Evolutionary conservation across 1,284 basidiomycete species (phyloP), one percentile per base, ranked within the genome.

Genomic region (Sparassis latifolia): DNA sequence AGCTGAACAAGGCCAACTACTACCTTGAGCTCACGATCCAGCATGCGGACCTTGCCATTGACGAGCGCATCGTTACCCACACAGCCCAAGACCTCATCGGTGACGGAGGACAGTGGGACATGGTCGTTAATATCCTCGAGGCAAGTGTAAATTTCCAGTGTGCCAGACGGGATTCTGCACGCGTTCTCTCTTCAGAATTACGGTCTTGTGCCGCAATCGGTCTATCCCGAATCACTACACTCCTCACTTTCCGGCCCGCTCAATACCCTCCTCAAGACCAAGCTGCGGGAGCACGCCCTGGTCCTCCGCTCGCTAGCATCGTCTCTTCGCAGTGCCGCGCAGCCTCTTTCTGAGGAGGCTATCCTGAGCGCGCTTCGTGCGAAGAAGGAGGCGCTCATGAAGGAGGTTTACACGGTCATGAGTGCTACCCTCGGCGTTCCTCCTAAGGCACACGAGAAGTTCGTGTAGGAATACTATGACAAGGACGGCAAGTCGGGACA

Each of bases 71-170:
- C 10, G 74, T 97, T 46, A 79, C 76, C 44, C 86, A 87, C 71
- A 78, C 97, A 47, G 80, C 89, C 31, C 66, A 70, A 10, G 85
- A 87, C 48, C 89, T 92, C 31, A 85, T 95, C 64, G 86, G 82
- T 59, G 95, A 98, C 64, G 95, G 95, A 42, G 93, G 94, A 5
- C 91, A 96, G 68, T 95, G 87, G 84, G 93, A 97, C 66, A 97
- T 97, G 93, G 86, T 82, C 0, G 87, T 92, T 59, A 96, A 96
- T 67, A 69, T 97, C 32, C 73, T 96, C 30, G 78, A 82, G 74
- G 79, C 79, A 49, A 28, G 67, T 58, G 12, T 20, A 20, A 33
- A 10, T 47, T 4, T 40, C 45, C 41, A n/a, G 44, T 41, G 20
- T 29, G 20, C 35, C 7, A 41, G 20, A 12, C 40, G 27, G 5